Conservation (phyloP, 2,329 filamentous ascomycete species). For the Trichoderma arundinaceum region DNA sequence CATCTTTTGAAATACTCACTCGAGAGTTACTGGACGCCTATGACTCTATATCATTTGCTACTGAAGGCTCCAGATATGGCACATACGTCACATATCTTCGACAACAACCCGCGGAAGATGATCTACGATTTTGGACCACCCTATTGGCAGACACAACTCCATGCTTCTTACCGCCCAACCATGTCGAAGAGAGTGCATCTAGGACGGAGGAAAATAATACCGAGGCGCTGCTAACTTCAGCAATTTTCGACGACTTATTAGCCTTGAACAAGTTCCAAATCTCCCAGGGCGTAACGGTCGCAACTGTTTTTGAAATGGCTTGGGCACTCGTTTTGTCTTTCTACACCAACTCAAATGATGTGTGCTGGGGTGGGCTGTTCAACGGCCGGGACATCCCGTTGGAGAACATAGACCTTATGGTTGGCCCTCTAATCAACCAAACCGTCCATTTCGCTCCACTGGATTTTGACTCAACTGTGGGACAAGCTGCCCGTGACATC, state of each 20-base stretch:
- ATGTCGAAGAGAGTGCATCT: too few species aligned
- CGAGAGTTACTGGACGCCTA: background rate
- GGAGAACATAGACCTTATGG: background rate
- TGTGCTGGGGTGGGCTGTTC: background rate
- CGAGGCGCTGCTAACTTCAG: background rate
- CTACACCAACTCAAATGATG: background rate
- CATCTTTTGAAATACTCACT: background rate
- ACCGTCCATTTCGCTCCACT: background rate
- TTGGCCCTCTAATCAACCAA: slow-evolving; percentile 17
- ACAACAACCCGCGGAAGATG: background rate
- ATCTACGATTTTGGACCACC: background rate
- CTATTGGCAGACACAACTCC: background rate
- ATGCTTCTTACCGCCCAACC: background rate
- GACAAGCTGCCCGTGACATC: background rate
- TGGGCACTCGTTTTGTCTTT: slow-evolving; percentile 8
- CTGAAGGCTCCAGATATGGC: background rate
- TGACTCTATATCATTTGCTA: background rate
- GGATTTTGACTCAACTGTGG: background rate
- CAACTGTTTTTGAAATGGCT: slow-evolving; percentile 8
- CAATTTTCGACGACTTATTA: too few species aligned
- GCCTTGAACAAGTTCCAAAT: background rate
- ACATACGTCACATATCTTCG: slow-evolving; percentile 4
- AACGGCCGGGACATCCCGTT: slow-evolving; percentile 13
- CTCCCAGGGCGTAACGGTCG: background rate
- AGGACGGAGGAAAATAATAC: too few species aligned